Evolutionary conservation across 2,329 filamentous ascomycete species (phyloP), one percentile per base, ranked within the genome.

Genomic region (Bipolaris zeicola): DNA sequence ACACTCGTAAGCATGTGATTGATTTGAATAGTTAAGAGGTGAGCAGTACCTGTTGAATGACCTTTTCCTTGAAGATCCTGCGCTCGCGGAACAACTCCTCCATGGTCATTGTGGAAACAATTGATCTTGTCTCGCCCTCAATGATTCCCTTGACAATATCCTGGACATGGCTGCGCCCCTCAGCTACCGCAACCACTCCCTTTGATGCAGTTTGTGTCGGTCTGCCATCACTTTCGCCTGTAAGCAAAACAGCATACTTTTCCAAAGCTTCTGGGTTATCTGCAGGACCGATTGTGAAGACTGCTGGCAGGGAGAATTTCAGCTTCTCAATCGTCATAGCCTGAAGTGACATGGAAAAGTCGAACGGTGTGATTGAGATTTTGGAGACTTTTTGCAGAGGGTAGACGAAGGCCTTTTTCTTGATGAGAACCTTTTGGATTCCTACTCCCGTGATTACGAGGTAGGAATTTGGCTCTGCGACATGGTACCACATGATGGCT

Each of bases 281-380:
- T 60, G 92, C 87, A 0, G 92, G 91, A 13, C 91, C 91, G 57
- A 95, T 89, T 36, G 91, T 95, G 78, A 95, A 95, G 61, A 95
- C 90, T 10, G 92, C 90, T 2, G 91, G 91, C 0, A 95, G 83
- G 5, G 87, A 82, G 73, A 95, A 93, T 62, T 93, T 89, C 3
- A 95, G 83, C 75, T 96, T 96, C 79, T 96, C 92, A 67, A 88
- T 86, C 16, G 91, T 96, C 91, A 96, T 96, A 54, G 91, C 91
- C 72, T 93, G 90, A 1, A 96, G 80, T 54, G 87, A 87, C 83
- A 96, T 90, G 56, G 85, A 86, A 76, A 95, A 94, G 77, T 96
- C 91, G 70, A 91, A 90, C 0, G 89, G 89, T 63, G 88, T 88
- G 68, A 90, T 87, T 60, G 81, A 85, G 58, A 80, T 77, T 50